Conservation (phyloP, 164 flowering plant genomes). For the Cinnamomum chago region DNA sequence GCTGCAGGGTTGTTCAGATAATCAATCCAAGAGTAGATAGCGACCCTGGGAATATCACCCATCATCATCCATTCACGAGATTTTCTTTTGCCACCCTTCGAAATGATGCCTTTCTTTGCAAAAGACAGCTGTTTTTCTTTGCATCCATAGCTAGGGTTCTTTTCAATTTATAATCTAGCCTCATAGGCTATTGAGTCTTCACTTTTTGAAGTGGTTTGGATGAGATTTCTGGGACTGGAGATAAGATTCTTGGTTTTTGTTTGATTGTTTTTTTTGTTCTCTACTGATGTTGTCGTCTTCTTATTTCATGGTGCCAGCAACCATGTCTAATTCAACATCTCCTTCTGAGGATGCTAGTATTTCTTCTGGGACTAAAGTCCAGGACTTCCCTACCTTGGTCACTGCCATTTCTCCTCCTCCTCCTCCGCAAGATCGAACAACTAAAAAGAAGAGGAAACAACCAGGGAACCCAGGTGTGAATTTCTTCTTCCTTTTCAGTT, state of each 20-base stretch:
- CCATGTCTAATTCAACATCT: constrained; percentile 64
- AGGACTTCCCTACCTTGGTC: constrained; percentile 41
- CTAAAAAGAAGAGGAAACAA: constrained; percentile 74
- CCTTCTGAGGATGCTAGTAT: constrained; percentile 67
- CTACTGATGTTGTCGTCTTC: constrained; percentile 20
- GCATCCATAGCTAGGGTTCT: neutral
- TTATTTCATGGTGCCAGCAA: constrained; percentile 39
- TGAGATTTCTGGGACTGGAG: neutral
- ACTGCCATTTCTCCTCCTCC: constrained; percentile 25
- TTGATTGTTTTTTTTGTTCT: constrained; percentile 9
- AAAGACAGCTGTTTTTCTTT: neutral
- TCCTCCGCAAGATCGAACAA: constrained; percentile 43
- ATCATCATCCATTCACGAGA: too few relatives aligned
- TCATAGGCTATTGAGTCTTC: neutral
- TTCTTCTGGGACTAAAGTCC: constrained; percentile 46
- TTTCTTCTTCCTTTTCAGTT: constrained; percentile 5
- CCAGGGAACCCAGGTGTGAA: constrained; percentile 85
- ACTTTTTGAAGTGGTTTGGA: constrained; percentile 2
- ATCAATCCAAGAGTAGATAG: too few relatives aligned
- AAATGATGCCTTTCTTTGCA: too few relatives aligned
- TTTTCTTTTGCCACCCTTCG: too few relatives aligned
- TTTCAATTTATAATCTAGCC: neutral
- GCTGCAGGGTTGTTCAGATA: too few relatives aligned
- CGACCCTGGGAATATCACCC: too few relatives aligned
- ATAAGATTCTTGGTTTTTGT: constrained; percentile 12